These are phyloP conservation scores for Lachnellula occidentalis DNA, from an alignment of 2,329 filamentous ascomycete species.

Conservation along the genomic window DNA sequence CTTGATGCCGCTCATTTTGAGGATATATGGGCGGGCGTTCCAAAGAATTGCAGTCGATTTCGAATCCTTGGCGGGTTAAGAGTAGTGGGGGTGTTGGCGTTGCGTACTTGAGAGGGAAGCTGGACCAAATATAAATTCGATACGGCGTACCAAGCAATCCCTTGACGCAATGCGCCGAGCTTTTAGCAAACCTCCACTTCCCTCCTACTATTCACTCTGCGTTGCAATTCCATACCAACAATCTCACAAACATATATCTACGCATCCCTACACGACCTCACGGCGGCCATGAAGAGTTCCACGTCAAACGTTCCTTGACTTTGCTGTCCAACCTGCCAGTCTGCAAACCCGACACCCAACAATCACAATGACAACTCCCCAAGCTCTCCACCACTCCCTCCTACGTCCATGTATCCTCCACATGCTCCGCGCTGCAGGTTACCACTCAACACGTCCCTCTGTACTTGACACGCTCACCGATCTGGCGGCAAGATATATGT, in stretches of 20 bases:
- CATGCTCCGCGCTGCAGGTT: constrained; percentile 86
- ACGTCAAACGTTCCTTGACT: constrained; percentile 14
- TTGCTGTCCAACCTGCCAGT: constrained; percentile 7
- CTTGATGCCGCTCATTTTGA: constrained; percentile 25
- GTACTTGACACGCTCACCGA: constrained; percentile 87
- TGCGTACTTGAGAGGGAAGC: neutral
- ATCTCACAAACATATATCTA: neutral
- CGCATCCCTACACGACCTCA: neutral
- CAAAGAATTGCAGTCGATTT: neutral
- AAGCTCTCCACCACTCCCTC: constrained; percentile 64
- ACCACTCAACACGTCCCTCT: constrained; percentile 73
- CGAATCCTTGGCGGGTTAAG: neutral
- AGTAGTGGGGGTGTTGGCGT: neutral
- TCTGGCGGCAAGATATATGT: constrained; percentile 75
- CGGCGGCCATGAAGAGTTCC: constrained; percentile 22
- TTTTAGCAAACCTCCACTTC: neutral
- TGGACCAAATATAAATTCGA: neutral
- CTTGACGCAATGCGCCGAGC: neutral
- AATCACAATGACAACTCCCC: constrained; percentile 36
- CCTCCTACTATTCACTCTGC: neutral
- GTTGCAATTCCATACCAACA: neutral
- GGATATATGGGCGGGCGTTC: neutral
- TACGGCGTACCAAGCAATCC: neutral
- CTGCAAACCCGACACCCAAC: neutral
- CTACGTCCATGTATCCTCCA: constrained; percentile 84